Conservation (phyloP, 2,329 filamentous ascomycete species). For the Microsporum audouinii region DNA sequence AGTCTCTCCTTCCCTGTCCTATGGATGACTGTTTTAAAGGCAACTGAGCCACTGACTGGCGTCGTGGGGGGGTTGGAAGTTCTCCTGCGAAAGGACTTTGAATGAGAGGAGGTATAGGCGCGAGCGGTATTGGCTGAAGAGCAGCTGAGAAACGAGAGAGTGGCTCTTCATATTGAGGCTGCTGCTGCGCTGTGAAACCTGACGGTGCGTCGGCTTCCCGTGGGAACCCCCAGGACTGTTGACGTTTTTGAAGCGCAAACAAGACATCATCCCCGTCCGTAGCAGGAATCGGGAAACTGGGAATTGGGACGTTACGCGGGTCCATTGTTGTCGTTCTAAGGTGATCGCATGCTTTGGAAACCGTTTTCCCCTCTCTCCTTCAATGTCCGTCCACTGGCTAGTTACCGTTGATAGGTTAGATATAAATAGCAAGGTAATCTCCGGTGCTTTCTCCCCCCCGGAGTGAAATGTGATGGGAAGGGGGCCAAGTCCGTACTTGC, state of each 20-base stretch:
- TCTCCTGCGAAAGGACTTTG: neutral
- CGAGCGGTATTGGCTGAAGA: neutral
- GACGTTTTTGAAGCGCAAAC: neutral
- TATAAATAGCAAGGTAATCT: neutral
- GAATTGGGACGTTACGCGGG: neutral
- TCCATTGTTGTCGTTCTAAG: neutral
- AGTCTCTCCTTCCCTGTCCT: neutral
- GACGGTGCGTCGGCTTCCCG: neutral
- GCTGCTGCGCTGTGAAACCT: neutral
- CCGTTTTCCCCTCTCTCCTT: neutral
- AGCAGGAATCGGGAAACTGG: neutral
- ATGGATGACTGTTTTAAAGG: neutral
- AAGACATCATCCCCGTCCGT: neutral
- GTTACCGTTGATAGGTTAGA: neutral
- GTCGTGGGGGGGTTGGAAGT: neutral
- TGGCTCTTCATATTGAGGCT: neutral
- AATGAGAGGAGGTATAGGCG: neutral
- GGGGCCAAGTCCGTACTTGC: neutral
- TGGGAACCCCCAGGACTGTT: neutral
- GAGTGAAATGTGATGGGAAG: neutral
- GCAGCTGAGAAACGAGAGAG: neutral
- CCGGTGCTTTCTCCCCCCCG: neutral
- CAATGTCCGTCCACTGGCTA: neutral
- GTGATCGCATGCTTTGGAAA: neutral
- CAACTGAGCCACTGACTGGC: neutral